Base-by-base conservation (phyloP, 257 asterid genomes). In the Primulina eburnea region DNA sequence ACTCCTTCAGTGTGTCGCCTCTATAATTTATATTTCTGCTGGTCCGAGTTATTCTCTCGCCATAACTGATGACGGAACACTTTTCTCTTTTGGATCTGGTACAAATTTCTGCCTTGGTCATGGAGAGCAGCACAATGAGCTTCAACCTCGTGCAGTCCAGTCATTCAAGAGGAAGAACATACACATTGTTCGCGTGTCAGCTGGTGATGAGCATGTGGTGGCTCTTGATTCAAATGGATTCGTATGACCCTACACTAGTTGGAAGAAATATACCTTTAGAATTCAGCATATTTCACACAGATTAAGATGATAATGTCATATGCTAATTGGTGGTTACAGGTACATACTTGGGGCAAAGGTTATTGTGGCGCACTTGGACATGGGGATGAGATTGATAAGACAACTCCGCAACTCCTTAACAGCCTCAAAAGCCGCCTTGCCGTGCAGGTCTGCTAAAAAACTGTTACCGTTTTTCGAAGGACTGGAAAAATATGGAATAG, bases 301-400 rank as follows among this genome's bases (percentile, higher is more conserved):
- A 53, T 29, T n/a, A 9, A 18, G 30, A 5, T 32, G 30, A 56
- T 64, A n/a, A n/a, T 60, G 47, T 73, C 59, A 56, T 43, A 18
- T 21, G 16, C 28, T 40, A 16, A 59, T 29, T 72, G 69, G 32
- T 65, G 59, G 60, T 55, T 69, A 6, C 75, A 90, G 97, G 97
- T 90, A 29, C 77, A 88, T 80, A 86, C 96, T 18, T 90, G 96
- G 97, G 97, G 97, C 73, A 90, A 90, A 80, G 97, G 97, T 69
- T 90, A 90, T 77, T 86, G 96, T 76, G 97, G 97, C 61, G 97
- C 97, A 33, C 68, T 88, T 67, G 97, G 97, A 64, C 90, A 85
- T 76, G 96, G 92, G 26, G 94, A 90, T 73, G 97, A 90, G 81
- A 83, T 62, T 68, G 94, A 88, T 73, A 90, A 87, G 81, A 90